phyloP scores from a whole-genome alignment of 495 filamentous ascomycete genomes.

The Aspergillus haitiensis region DNA sequence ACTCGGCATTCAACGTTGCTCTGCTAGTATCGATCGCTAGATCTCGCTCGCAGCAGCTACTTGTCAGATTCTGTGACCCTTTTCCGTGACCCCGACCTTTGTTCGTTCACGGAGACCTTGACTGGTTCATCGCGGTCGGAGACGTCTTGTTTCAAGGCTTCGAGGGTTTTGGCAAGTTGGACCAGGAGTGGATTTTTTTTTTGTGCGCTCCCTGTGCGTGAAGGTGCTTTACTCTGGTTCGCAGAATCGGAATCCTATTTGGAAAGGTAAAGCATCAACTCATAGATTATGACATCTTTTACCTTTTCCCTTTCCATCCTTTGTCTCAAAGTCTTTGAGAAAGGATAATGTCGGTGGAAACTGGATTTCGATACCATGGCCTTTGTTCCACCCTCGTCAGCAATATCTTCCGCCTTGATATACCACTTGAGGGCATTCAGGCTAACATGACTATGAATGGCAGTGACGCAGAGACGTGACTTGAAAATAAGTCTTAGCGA shows the following conservation, averaged over 20 bases:
- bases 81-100: constrained; percentile 36
- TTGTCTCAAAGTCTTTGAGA: constrained; percentile 8
- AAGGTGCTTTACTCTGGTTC: constrained; percentile 30
- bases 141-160: constrained; percentile 38
- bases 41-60: constrained; percentile 30
- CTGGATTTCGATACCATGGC: constrained; percentile 16
- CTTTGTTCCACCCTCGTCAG: constrained; percentile 18
- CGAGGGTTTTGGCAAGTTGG: constrained; percentile 25
- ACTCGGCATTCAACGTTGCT: constrained; percentile 34
- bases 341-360: constrained; percentile 10
- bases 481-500: constrained; percentile 24
- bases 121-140: constrained; percentile 51
- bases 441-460: constrained; percentile 38
- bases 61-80: constrained; percentile 41
- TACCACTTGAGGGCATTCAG: constrained; percentile 22
- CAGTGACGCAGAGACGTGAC: constrained; percentile 33
- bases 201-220: constrained; percentile 19
- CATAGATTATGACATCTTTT: constrained; percentile 16
- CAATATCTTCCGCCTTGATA: constrained; percentile 21
- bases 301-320: constrained; percentile 4
- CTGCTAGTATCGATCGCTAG: constrained; percentile 20
- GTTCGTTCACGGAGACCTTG: constrained; percentile 49
- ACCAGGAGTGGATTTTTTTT: constrained; percentile 13
- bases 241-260: constrained; percentile 21
- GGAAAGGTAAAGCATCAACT: constrained; percentile 43